Evolutionary conservation across 2,329 filamentous ascomycete genomes (phyloP), one percentile per base, ranked within the genome.

Genomic region (Pseudonectria buxi): DNA sequence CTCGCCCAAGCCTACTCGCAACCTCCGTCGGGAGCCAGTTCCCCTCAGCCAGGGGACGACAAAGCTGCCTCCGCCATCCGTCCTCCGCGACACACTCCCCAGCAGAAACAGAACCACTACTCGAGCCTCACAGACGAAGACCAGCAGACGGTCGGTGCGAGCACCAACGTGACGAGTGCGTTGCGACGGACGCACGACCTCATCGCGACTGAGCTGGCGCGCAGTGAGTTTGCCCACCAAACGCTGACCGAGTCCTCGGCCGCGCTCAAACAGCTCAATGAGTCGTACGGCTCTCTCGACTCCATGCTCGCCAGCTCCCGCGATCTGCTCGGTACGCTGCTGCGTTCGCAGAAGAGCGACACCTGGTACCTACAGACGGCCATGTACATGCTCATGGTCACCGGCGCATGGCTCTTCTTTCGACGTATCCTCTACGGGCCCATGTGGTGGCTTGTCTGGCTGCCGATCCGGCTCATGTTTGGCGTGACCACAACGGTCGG

Each of bases 361-460:
- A 95, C 89, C 3, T 98, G 92, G 92, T 98, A 98, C 58, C 74
- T 98, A 24, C 84, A 92, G 62, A 94, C 86, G 26, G 79, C 89
- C 3, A 80, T 96, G 47, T 94, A 89, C 57, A 72, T 95, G 49
- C 73, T 96, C 12, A 54, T 83, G 14, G 75, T 66, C 6, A 95
- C 88, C 1, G 78, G 89, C 28, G 71, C 68, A 22, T 98, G 92
- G 92, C 72, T 98, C 7, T 56, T 95, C 6, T 95, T 94, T 54
- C 71, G 92, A 18, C 71, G 92, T 29, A 69, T 90, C 27, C 56
- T 98, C 7, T 98, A 94, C 65, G 90, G 92, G 0, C 92, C 92
- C 2, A 62, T 86, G 38, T 94, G 86, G 81, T 92, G 87, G 85
- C 68, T 96, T 14, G 62, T 95, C 15, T 90, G 85, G 76, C 67